Evolutionary conservation across 1,284 basidiomycete species (phyloP), one percentile per base, ranked within the genome.

Genomic region (Rhodotorula sp.): DNA sequence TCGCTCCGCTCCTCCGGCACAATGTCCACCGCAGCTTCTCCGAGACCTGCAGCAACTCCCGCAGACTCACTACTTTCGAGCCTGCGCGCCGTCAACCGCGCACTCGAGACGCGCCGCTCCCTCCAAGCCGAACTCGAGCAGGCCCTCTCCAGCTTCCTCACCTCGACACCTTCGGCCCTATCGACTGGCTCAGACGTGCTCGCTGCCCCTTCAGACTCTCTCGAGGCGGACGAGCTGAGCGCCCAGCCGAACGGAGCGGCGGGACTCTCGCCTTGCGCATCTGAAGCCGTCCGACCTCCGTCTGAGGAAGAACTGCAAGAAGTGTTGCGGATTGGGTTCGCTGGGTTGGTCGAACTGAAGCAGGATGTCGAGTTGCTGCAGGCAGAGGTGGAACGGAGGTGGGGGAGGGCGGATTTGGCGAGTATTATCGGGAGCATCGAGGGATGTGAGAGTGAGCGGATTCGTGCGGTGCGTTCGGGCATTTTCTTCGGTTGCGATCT

Each of bases 101-200:
- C 54, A 2, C 62, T 62, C 62, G 57, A 65, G 11, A 72, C 67
- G 16, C 70, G 72, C n/a, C 58, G 57, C 16, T 61, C 69, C 5
- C 59, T 74, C 16, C 63, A 59, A 8, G n/a, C 47, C 13, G 72
- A 74, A 40, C 68, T 74, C 48, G 72, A 74, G 18, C 31, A n/a
- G 0, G 65, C 72, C 0, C 51, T 74, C 22, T 50, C 58, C 22
- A 64, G 65, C 16, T 74, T 72, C 68, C 50, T 74, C 48, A 60
- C 67, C 22, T 37, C 58, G 4, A 59, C 65, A n/a, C 24, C 63
- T 57, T 7, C 53, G 31, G n/a, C 60, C 22, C 65, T 16, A 52
- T 58, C 55, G 47, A 34, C 26, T 8, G 28, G 31, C 10, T n/a
- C 47, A 20, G 53, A 62, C 47, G 58, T 37, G 6, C 67, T 55